Evolutionary conservation across 1,284 basidiomycete species (phyloP).

Genomic region (Pascua sp.): DNA sequence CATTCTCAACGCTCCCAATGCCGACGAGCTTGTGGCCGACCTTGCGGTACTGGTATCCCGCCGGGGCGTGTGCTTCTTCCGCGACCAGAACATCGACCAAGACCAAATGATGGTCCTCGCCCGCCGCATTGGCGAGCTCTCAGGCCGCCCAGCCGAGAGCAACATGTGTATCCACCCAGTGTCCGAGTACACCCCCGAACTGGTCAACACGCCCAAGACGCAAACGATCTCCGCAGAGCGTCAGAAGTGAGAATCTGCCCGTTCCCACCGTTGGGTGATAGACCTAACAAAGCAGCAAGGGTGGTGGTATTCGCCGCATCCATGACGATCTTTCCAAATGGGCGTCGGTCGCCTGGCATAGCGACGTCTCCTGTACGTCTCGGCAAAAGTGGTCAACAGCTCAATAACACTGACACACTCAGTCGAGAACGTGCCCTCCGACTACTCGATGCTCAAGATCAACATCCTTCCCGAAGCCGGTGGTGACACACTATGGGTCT

Average conservation of each 20-base stretch:
- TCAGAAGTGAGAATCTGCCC: constrained; percentile 12
- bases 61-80: constrained; percentile 69
- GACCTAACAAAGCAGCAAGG: too few relatives aligned
- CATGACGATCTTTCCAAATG: constrained; percentile 39
- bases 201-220: constrained; percentile 17
- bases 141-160: constrained; percentile 51
- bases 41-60: constrained; percentile 61
- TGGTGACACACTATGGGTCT: constrained; percentile 53
- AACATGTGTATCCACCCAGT: constrained; percentile 31
- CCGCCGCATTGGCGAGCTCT: constrained; percentile 56
- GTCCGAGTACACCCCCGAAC: constrained; percentile 22
- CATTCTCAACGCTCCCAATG: constrained; percentile 4
- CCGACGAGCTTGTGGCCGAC: constrained; percentile 50
- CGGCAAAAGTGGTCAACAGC: too few relatives aligned
- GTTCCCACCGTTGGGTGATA: too few relatives aligned
- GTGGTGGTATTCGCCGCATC: constrained; percentile 24
- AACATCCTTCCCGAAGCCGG: constrained; percentile 57
- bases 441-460: constrained; percentile 63
- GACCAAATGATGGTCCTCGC: constrained; percentile 55
- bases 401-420: too few relatives aligned
- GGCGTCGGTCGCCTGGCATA: constrained; percentile 34
- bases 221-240: constrained; percentile 21
- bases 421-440: constrained; percentile 64
- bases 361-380: constrained; percentile 50
- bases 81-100: constrained; percentile 55